A percentile compares a stretch with the other conserved stretches of the same genome.
Conservation (phyloP, 164 flowering plant species). For the Magnolia changhungtana region DNA sequence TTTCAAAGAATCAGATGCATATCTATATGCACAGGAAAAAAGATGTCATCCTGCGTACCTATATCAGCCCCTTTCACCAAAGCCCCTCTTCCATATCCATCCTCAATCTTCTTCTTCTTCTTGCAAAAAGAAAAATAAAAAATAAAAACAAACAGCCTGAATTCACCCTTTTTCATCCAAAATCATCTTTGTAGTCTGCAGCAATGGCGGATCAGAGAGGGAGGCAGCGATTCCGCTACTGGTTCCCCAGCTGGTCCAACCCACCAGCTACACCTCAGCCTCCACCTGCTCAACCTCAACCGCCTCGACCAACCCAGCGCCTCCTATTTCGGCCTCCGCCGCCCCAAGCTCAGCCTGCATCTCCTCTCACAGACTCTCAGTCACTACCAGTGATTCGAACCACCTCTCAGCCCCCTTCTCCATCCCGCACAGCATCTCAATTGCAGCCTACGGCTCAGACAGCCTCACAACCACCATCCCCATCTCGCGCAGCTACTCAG, state of each 20-base stretch:
- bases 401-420: slow-evolving; percentile 11
- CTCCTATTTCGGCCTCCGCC: neutral
- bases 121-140: neutral
- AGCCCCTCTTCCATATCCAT: neutral
- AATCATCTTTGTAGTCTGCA: neutral
- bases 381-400: slow-evolving; percentile 1
- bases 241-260: slow-evolving; percentile 7
- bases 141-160: too few relatives aligned
- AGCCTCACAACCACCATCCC: slow-evolving; percentile 1
- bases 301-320: neutral
- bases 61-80: neutral
- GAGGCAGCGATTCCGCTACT: slow-evolving; percentile 1
- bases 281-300: slow-evolving; percentile 12
- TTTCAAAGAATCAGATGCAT: slow-evolving; percentile 3
- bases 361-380: slow-evolving; percentile 5
- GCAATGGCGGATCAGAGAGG: slow-evolving; percentile 5
- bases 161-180: neutral
- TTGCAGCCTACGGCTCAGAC: slow-evolving; percentile 4
- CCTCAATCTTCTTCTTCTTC: neutral
- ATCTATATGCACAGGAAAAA: neutral
- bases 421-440: slow-evolving; percentile 8
- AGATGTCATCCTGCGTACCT: neutral
- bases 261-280: neutral
- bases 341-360: slow-evolving; percentile 5
- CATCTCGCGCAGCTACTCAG: neutral